Percentiles rank a stretch among this genome's conserved stretches.
Evolutionary conservation across 164 flowering plant species (phyloP).

Genomic region (Tetracentron sinense): DNA sequence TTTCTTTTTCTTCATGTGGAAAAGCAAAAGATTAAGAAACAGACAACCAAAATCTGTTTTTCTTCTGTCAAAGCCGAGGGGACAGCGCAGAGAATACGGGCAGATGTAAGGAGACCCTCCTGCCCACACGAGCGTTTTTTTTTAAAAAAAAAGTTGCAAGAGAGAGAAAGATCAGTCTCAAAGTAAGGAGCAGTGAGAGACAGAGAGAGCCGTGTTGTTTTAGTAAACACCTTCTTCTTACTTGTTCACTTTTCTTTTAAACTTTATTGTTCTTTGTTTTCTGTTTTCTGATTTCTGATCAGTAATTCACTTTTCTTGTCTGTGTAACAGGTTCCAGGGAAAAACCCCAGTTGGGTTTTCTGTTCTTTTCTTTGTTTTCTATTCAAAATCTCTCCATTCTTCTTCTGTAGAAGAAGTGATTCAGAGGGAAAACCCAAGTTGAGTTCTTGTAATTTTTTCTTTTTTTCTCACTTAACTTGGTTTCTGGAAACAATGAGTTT

Average conservation of each 20-base stretch:
- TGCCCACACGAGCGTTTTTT: neutral
- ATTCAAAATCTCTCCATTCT: neutral
- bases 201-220: neutral
- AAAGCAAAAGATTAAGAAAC: neutral
- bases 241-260: neutral
- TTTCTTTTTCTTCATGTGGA: no score
- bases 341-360: conserved; percentile 8
- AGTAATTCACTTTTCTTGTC: conserved; percentile 1
- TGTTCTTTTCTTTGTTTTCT: neutral
- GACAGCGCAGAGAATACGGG: neutral
- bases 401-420: neutral
- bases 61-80: neutral
- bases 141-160: neutral
- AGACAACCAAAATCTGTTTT: neutral
- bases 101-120: neutral
- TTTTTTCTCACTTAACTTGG: neutral
- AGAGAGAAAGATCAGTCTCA: neutral
- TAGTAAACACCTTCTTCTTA: neutral
- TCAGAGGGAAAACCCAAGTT: neutral
- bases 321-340: neutral
- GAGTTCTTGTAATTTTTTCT: neutral
- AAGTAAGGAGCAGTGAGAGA: neutral
- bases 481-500: conserved; percentile 15
- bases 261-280: neutral
- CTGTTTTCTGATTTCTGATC: conserved; percentile 8